Evolutionary conservation across 2,329 filamentous ascomycete genomes (phyloP).

Genomic region (Macrophomina tecta): DNA sequence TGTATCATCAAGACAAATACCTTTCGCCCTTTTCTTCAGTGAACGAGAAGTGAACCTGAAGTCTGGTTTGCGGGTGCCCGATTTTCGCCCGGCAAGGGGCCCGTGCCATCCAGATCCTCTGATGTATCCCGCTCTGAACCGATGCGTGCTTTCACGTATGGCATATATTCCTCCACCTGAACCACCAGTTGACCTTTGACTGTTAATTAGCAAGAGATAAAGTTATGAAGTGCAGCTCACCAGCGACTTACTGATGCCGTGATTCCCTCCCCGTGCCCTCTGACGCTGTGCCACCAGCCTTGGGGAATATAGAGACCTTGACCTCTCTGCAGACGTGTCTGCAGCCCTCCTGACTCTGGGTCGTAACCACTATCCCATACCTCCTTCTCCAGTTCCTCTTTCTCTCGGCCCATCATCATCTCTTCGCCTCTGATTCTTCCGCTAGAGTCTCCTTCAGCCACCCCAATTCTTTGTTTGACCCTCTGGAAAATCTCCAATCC

Average conservation of each 20-base stretch:
- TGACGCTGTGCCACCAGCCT: slow-evolving; percentile 88
- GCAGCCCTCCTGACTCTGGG: slow-evolving; percentile 34
- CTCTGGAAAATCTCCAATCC: slow-evolving; percentile 70
- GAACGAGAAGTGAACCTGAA: too few relatives aligned
- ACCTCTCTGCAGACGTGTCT: slow-evolving; percentile 62
- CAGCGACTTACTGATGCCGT: slow-evolving; percentile 61
- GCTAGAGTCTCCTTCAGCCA: slow-evolving; percentile 31
- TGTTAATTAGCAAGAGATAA: slow-evolving; percentile 27
- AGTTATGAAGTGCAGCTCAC: background rate
- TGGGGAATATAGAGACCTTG: slow-evolving; percentile 80
- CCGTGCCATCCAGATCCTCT: background rate
- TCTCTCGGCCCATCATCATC: slow-evolving; percentile 88
- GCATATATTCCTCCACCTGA: slow-evolving; percentile 57
- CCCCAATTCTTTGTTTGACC: slow-evolving; percentile 36
- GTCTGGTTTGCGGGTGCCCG: too few relatives aligned
- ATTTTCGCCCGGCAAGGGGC: background rate
- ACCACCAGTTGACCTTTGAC: slow-evolving; percentile 78
- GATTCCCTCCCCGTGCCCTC: slow-evolving; percentile 63
- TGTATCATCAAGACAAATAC: too few relatives aligned
- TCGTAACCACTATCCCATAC: slow-evolving; percentile 66
- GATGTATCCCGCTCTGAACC: background rate
- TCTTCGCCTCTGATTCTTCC: slow-evolving; percentile 74
- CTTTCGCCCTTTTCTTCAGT: too few relatives aligned
- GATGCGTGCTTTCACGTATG: background rate
- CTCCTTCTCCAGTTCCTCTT: slow-evolving; percentile 66